A percentile compares a stretch with the other conserved stretches of the same genome.
These are phyloP conservation scores for Starmerella tilneyi DNA, from an alignment of 805 yeast genomes.

Conservation along the genomic window DNA sequence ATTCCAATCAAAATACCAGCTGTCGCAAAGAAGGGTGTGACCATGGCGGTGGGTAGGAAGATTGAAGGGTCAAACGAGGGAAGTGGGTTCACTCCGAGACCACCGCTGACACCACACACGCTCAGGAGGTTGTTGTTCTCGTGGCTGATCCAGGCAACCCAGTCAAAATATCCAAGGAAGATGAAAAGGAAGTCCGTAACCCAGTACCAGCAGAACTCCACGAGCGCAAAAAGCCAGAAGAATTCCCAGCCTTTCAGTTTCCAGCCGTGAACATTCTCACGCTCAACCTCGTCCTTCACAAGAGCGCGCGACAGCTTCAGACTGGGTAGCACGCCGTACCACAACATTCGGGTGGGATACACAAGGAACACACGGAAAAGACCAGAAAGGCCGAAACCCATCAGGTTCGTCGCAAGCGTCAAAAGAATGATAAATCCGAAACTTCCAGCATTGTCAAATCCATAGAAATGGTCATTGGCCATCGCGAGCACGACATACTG, in stretches of 20 bases:
- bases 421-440: slow-evolving; percentile 47
- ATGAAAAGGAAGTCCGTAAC: slow-evolving; percentile 54
- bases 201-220: slow-evolving; percentile 49
- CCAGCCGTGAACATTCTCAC: slow-evolving; percentile 48
- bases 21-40: slow-evolving; percentile 37
- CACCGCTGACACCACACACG: slow-evolving; percentile 43
- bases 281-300: slow-evolving; percentile 28
- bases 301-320: slow-evolving; percentile 43
- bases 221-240: slow-evolving; percentile 37
- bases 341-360: slow-evolving; percentile 42
- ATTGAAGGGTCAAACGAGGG: slow-evolving; percentile 39
- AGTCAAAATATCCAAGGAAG: slow-evolving; percentile 50
- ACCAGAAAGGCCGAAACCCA: slow-evolving; percentile 62
- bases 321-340: slow-evolving; percentile 45
- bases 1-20: slow-evolving; percentile 34
- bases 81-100: slow-evolving; percentile 41
- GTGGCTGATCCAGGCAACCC: slow-evolving; percentile 48
- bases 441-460: slow-evolving; percentile 22
- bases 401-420: slow-evolving; percentile 45
- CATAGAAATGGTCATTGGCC: slow-evolving; percentile 26
- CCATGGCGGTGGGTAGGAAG: slow-evolving; percentile 38
- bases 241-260: slow-evolving; percentile 41
- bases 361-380: slow-evolving; percentile 49
- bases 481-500: slow-evolving; percentile 30
- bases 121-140: slow-evolving; percentile 48